Percentiles rank a stretch among this genome's conserved stretches.
These are phyloP conservation scores for Cornus controversa DNA, from an alignment of 148 eudicot species.

Conservation along the genomic window DNA sequence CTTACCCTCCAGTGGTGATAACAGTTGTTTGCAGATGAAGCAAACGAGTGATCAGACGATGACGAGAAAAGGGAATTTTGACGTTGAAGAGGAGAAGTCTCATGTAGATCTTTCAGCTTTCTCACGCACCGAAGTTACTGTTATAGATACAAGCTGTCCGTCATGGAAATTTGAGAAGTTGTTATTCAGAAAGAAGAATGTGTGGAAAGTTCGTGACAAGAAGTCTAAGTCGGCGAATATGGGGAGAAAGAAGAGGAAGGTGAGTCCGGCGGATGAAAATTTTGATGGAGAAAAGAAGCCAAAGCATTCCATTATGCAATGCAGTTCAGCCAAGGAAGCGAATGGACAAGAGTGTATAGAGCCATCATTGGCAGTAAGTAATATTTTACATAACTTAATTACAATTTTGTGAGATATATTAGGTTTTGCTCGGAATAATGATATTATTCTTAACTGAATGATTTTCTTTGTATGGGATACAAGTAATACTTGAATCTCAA, in stretches of 20 bases:
- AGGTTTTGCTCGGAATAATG: neutral
- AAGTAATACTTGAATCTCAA: too few relatives aligned
- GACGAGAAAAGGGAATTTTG: constrained; percentile 10
- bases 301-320: constrained; percentile 11
- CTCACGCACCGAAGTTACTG: constrained; percentile 72
- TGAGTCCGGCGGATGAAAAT: constrained; percentile 14
- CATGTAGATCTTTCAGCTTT: constrained; percentile 44
- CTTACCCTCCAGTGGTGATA: constrained; percentile 34
- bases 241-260: constrained; percentile 52
- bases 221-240: constrained; percentile 30
- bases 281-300: constrained; percentile 23
- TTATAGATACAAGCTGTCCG: constrained; percentile 68
- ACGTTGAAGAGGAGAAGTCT: constrained; percentile 18
- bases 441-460: neutral
- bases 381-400: neutral
- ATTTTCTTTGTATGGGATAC: too few relatives aligned
- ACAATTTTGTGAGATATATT: neutral
- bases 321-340: constrained; percentile 18
- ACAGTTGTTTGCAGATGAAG: constrained; percentile 24
- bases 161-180: constrained; percentile 69
- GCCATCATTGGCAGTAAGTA: constrained; percentile 26
- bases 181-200: constrained; percentile 75
- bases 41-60: constrained; percentile 19
- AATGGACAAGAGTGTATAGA: constrained; percentile 2
- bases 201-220: constrained; percentile 81